Conservation (phyloP, 768 basidiomycete genomes). For the Xerocomellus intermedius region DNA sequence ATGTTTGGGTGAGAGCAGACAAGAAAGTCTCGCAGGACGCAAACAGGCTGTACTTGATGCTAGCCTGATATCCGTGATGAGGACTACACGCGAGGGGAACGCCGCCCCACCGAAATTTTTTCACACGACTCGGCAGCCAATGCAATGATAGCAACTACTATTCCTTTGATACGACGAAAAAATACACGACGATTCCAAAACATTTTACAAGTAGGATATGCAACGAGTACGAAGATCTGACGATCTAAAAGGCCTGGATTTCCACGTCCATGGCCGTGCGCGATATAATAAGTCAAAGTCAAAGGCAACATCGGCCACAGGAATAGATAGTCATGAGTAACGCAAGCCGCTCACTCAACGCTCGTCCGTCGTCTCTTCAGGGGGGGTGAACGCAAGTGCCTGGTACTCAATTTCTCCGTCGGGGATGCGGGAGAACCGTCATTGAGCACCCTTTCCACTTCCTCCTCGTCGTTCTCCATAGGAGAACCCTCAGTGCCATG, state of each 20-base stretch:
- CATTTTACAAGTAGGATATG: slow-evolving; percentile 35
- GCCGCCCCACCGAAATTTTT: slow-evolving; percentile 17
- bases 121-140: slow-evolving; percentile 20
- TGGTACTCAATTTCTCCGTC: slow-evolving; percentile 19
- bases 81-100: slow-evolving; percentile 17
- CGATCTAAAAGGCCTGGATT: not conserved
- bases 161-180: slow-evolving; percentile 9
- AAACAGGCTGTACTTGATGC: slow-evolving; percentile 26
- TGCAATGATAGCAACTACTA: slow-evolving; percentile 3
- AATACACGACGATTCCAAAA: slow-evolving; percentile 31
- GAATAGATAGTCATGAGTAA: slow-evolving; percentile 29
- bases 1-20: not conserved
- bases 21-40: slow-evolving; percentile 6
- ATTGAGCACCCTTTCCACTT: slow-evolving; percentile 32
- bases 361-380: slow-evolving; percentile 51
- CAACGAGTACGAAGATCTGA: slow-evolving; percentile 10
- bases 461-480: slow-evolving; percentile 32
- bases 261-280: slow-evolving; percentile 8
- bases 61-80: slow-evolving; percentile 30
- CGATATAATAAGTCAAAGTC: slow-evolving; percentile 13
- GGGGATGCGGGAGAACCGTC: slow-evolving; percentile 24
- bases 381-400: slow-evolving; percentile 37
- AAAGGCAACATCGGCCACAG: slow-evolving; percentile 12
- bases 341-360: slow-evolving; percentile 10
- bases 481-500: slow-evolving; percentile 8